A percentile compares a stretch with the other conserved stretches of the same genome.
Conservation (phyloP, 1,284 basidiomycete genomes). For the Wallemia ichthyophaga region DNA sequence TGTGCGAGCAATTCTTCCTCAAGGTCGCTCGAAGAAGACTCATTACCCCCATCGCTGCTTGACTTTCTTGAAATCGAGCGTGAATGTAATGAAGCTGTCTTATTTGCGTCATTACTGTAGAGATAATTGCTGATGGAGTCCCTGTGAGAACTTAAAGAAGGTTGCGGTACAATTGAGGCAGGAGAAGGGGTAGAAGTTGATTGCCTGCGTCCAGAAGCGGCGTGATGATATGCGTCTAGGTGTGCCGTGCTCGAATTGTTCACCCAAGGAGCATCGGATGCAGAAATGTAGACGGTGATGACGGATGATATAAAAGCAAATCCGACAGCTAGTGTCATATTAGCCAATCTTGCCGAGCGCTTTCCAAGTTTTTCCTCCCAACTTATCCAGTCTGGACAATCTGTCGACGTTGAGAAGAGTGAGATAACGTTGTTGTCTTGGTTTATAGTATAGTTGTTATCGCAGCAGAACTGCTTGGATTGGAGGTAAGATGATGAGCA, state of each 20-base stretch:
- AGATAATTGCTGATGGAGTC: conserved; percentile 5
- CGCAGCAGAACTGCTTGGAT: neutral
- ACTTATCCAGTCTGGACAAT: neutral
- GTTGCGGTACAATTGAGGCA: conserved; percentile 14
- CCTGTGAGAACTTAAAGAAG: conserved; percentile 3
- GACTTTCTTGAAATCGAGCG: conserved; percentile 6
- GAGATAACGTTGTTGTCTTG: neutral
- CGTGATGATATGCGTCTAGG: neutral
- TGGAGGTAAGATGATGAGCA: neutral
- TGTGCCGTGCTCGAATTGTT: neutral
- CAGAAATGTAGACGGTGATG: conserved; percentile 60
- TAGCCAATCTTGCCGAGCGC: neutral
- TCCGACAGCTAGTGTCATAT: conserved; percentile 14
- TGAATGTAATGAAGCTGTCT: neutral
- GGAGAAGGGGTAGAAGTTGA: conserved; percentile 37
- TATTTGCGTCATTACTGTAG: conserved; percentile 2
- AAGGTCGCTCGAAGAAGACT: conserved; percentile 5
- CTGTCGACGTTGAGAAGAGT: neutral
- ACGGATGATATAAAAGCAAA: conserved; percentile 41
- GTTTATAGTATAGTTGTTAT: neutral
- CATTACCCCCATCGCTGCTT: conserved; percentile 9
- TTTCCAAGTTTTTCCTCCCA: neutral
- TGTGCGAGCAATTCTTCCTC: conserved; percentile 7
- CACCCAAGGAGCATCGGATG: conserved; percentile 25
- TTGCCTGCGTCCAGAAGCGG: conserved; percentile 58